phyloP scores from a whole-genome alignment of 2,329 filamentous ascomycete genomes.

The Aspergillus melleus region DNA sequence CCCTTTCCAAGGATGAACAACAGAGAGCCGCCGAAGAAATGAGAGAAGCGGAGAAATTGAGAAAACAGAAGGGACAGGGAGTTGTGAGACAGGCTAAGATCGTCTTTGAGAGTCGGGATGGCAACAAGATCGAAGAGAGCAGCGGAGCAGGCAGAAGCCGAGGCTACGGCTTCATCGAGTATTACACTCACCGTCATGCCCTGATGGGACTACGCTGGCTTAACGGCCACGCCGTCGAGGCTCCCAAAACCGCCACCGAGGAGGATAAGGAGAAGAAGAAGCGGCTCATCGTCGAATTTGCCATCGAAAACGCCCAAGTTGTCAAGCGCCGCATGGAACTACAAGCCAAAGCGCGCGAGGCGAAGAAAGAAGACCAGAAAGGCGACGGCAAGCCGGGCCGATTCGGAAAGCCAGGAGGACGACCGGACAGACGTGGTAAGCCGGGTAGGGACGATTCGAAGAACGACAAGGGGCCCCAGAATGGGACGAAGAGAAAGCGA shows the following conservation, averaged over 20 bases:
- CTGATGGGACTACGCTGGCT: constrained; percentile 93
- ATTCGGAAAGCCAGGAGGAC: constrained; percentile 6
- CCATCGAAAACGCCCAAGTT: constrained; percentile 96
- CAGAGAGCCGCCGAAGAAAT: constrained; percentile 76
- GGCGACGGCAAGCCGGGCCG: constrained; percentile 19
- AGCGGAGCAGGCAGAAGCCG: constrained; percentile 78
- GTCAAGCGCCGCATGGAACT: constrained; percentile 67
- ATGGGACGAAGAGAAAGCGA: constrained; percentile 36
- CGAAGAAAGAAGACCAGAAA: constrained; percentile 13
- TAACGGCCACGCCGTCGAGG: constrained; percentile 69
- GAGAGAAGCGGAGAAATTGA: constrained; percentile 73
- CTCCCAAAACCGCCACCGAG: constrained; percentile 30
- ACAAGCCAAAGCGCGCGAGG: constrained; percentile 29
- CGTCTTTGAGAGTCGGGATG: constrained; percentile 84
- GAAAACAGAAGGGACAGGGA: constrained; percentile 80
- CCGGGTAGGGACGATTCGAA: not conserved
- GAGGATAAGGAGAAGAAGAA: constrained; percentile 71
- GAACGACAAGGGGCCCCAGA: constrained; percentile 15
- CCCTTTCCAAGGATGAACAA: constrained; percentile 86
- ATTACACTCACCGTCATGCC: constrained; percentile 87
- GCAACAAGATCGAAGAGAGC: constrained; percentile 77
- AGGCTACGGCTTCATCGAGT: constrained; percentile 97
- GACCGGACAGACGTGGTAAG: not conserved
- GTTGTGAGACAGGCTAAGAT: constrained; percentile 92
- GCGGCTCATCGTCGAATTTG: constrained; percentile 91